Conservation (phyloP, 176 grass and related monocot genomes). For the Zea mays region DNA sequence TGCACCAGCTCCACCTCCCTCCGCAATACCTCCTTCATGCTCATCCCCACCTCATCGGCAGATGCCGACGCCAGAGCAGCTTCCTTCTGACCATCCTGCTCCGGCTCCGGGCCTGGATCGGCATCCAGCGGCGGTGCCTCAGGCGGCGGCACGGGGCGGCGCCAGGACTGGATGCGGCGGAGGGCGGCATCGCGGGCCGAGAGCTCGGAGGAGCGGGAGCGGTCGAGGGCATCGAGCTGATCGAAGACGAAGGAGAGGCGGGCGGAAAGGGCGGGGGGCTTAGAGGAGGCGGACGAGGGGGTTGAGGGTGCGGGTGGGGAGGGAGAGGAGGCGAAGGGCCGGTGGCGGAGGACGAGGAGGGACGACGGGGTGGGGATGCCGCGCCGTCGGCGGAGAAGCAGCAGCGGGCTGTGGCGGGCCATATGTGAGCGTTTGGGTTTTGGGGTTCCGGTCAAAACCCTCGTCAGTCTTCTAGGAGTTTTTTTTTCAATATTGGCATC, state of each 20-base stretch:
- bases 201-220: constrained; percentile 64
- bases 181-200: constrained; percentile 75
- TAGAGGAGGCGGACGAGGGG: constrained; percentile 43
- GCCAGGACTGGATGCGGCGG: constrained; percentile 84
- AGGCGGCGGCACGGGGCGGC: constrained; percentile 23
- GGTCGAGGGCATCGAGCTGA: constrained; percentile 78
- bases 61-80: background rate
- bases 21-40: constrained; percentile 58
- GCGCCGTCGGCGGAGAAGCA: constrained; percentile 42
- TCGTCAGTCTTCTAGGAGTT: background rate
- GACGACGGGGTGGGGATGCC: constrained; percentile 25
- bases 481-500: too few relatives aligned
- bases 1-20: constrained; percentile 91
- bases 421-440: constrained; percentile 27
- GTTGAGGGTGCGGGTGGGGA: constrained; percentile 13
- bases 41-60: constrained; percentile 33
- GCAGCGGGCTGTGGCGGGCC: constrained; percentile 17
- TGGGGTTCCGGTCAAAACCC: constrained; percentile 23
- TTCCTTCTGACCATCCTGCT: background rate
- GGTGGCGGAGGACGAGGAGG: constrained; percentile 30
- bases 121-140: background rate
- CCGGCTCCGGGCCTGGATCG: background rate
- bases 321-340: constrained; percentile 20
- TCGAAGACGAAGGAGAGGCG: constrained; percentile 96
- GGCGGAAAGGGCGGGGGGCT: constrained; percentile 72